Percentiles rank a stretch among this genome's conserved stretches.
These are phyloP conservation scores for Leccinum ponderosum DNA, from an alignment of 1,284 basidiomycete species.

Conservation along the genomic window DNA sequence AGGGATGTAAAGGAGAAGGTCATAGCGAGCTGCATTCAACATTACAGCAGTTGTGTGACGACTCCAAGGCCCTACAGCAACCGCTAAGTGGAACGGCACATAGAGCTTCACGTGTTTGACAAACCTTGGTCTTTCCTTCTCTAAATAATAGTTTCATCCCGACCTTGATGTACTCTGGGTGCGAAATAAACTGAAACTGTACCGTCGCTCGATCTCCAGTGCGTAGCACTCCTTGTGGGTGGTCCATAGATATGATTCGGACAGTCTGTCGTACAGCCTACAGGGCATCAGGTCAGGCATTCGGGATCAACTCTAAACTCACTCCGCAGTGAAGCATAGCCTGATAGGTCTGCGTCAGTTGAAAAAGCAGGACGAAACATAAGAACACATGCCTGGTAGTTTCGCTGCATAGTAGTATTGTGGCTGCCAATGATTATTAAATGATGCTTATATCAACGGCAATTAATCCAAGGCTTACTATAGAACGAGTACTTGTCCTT, in stretches of 20 bases:
- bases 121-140: slow-evolving; percentile 91
- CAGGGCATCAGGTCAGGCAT: slow-evolving; percentile 5
- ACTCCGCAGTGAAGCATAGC: slow-evolving; percentile 87
- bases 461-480: slow-evolving; percentile 50
- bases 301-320: slow-evolving; percentile 23
- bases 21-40: neutral
- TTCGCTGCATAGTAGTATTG: slow-evolving; percentile 88
- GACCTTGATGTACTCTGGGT: slow-evolving; percentile 88
- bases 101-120: slow-evolving; percentile 7
- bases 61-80: slow-evolving; percentile 43
- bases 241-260: slow-evolving; percentile 84
- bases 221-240: slow-evolving; percentile 82
- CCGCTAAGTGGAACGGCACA: slow-evolving; percentile 1
- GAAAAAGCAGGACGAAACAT: neutral
- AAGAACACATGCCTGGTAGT: slow-evolving; percentile 69
- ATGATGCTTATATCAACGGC: slow-evolving; percentile 16
- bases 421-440: slow-evolving; percentile 54
- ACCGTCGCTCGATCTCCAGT: slow-evolving; percentile 92
- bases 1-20: neutral
- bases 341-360: slow-evolving; percentile 37
- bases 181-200: slow-evolving; percentile 87
- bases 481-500: slow-evolving; percentile 83
- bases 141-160: slow-evolving; percentile 91
- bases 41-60: slow-evolving; percentile 39
- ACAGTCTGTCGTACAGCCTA: slow-evolving; percentile 90